Evolutionary conservation across 148 eudicot genomes (phyloP).

Genomic region (Selenicereus undatus): DNA sequence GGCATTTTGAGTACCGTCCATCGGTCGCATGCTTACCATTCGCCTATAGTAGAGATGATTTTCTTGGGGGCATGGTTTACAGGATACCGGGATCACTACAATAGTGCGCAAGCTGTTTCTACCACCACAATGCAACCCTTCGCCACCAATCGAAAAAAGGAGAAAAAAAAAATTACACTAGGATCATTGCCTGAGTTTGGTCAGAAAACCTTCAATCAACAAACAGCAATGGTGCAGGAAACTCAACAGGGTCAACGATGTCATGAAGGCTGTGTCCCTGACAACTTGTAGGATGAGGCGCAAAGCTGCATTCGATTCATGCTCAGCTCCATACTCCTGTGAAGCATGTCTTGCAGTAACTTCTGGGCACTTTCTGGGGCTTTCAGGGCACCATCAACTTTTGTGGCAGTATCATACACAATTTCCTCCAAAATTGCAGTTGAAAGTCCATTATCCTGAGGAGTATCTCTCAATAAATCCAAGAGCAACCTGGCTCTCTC

Average conservation of each 20-base stretch:
- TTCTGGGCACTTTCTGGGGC: slow-evolving; percentile 64
- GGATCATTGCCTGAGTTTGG: slow-evolving; percentile 6
- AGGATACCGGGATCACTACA: neutral
- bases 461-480: slow-evolving; percentile 56
- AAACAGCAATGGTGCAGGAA: neutral
- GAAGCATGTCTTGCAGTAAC: slow-evolving; percentile 59
- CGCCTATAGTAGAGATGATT: neutral
- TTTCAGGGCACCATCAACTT: slow-evolving; percentile 53
- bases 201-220: slow-evolving; percentile 23
- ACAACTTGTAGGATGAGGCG: slow-evolving; percentile 33
- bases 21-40: neutral
- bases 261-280: slow-evolving; percentile 12
- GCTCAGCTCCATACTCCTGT: slow-evolving; percentile 50
- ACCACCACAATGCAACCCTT: neutral
- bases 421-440: slow-evolving; percentile 48
- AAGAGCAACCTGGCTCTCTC: slow-evolving; percentile 53
- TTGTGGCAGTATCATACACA: slow-evolving; percentile 45
- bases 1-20: neutral
- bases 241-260: neutral
- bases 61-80: neutral
- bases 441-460: slow-evolving; percentile 35
- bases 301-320: slow-evolving; percentile 38
- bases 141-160: no score
- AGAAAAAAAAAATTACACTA: neutral
- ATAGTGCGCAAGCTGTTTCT: neutral